A percentile compares a stretch with the other conserved stretches of the same genome.
Evolutionary conservation across 2,329 filamentous ascomycete species (phyloP).

Genomic region (Alternaria angustiovoidea): DNA sequence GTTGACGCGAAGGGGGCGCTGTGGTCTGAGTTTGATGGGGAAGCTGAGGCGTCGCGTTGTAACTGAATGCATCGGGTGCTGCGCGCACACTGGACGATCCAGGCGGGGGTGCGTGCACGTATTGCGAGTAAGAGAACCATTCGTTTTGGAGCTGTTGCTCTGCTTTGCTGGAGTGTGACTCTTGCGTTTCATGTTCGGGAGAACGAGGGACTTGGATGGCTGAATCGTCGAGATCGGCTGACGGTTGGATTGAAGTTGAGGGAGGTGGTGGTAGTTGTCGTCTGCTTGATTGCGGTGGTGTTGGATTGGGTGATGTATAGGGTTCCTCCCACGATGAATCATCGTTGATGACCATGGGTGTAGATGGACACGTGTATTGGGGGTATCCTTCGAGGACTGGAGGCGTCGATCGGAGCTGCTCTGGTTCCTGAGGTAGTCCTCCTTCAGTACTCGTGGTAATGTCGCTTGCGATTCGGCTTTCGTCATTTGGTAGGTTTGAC

Average conservation of each 20-base stretch:
- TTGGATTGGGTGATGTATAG: conserved; percentile 1
- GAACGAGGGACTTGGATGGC: conserved; percentile 37
- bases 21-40: background rate
- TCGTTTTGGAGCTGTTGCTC: conserved; percentile 45
- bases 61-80: conserved; percentile 36
- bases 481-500: background rate
- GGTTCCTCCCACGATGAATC: conserved; percentile 30
- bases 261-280: background rate
- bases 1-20: background rate
- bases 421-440: background rate
- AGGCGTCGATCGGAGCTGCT: conserved; percentile 24
- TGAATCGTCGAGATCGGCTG: conserved; percentile 27
- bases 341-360: conserved; percentile 36
- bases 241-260: conserved; percentile 15
- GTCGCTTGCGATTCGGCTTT: background rate
- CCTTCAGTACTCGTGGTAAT: background rate
- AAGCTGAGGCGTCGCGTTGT: conserved; percentile 32
- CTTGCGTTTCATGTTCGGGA: conserved; percentile 30
- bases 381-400: conserved; percentile 11
- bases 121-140: conserved; percentile 46
- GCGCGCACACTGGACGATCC: conserved; percentile 41
- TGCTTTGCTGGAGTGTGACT: conserved; percentile 43
- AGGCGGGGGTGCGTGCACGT: conserved; percentile 22
- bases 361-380: conserved; percentile 32
- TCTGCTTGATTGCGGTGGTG: conserved; percentile 11